Evolutionary conservation across 164 flowering plant species (phyloP).

Genomic region (Litsea cubeba): DNA sequence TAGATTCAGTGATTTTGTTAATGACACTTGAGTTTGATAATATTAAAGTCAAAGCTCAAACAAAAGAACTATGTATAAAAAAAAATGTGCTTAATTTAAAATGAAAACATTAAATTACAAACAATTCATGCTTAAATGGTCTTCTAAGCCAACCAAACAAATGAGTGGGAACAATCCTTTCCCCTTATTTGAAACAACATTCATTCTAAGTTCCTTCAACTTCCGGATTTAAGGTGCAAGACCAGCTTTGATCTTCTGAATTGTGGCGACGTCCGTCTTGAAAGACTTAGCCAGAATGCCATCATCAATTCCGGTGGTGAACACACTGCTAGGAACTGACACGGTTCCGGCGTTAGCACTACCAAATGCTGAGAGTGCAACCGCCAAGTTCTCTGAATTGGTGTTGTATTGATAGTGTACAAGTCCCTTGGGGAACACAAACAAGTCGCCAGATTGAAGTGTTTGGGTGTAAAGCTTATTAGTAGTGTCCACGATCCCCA

Average conservation of each 20-base stretch:
- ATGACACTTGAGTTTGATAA: too few species aligned
- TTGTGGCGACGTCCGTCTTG: slow-evolving; percentile 21
- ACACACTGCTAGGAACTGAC: slow-evolving; percentile 13
- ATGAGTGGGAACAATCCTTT: not conserved
- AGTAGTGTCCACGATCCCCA: slow-evolving; percentile 25
- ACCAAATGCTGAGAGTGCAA: slow-evolving; percentile 23
- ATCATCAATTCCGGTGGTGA: slow-evolving; percentile 19
- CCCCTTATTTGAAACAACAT: not conserved
- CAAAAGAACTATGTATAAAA: too few species aligned
- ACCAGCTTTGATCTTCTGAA: slow-evolving; percentile 22
- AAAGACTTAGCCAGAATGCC: slow-evolving; percentile 17
- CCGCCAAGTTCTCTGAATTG: not conserved
- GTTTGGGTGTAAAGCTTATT: slow-evolving; percentile 24
- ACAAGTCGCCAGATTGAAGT: slow-evolving; percentile 22
- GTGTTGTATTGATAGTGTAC: slow-evolving; percentile 17
- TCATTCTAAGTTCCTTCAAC: not conserved
- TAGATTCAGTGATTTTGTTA: too few species aligned
- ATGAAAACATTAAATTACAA: too few species aligned
- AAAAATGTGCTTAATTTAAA: too few species aligned
- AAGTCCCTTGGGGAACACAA: slow-evolving; percentile 23
- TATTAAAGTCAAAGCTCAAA: too few species aligned
- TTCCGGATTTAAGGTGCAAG: slow-evolving; percentile 8
- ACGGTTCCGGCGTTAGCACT: slow-evolving; percentile 21
- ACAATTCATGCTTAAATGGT: not conserved
- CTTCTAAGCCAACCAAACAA: not conserved